These are phyloP conservation scores for Umbelopsis sp. DNA, from an alignment of 192 early-diverging fungal genomes.

Conservation along the genomic window DNA sequence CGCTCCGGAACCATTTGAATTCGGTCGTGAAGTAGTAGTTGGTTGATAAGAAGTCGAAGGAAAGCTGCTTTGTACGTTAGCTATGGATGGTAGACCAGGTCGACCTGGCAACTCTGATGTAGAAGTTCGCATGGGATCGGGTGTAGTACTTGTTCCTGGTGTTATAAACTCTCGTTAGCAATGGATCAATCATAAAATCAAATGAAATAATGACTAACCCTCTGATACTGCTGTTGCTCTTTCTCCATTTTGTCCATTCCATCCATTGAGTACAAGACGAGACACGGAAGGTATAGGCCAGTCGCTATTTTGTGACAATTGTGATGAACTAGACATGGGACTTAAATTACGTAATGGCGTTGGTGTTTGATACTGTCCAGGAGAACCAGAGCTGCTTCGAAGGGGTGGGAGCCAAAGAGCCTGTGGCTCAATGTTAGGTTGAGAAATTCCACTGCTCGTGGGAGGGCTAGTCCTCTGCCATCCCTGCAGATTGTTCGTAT, in stretches of 20 bases:
- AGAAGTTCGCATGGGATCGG: too few relatives aligned
- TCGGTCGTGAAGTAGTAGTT: too few relatives aligned
- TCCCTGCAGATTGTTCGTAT: not conserved
- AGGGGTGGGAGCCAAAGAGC: constrained; percentile 11
- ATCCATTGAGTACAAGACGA: not conserved
- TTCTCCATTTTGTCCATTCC: not conserved
- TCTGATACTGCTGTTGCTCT: not conserved
- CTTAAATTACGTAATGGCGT: constrained; percentile 9
- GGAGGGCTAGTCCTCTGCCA: not conserved
- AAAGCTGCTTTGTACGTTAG: too few relatives aligned
- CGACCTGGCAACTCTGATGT: too few relatives aligned
- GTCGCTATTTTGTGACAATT: not conserved
- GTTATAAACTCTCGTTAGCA: too few relatives aligned
- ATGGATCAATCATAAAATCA: too few relatives aligned
- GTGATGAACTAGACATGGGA: constrained; percentile 5
- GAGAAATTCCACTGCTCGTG: not conserved
- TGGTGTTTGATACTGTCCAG: constrained; percentile 3
- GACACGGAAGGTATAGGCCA: not conserved
- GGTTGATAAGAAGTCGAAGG: too few relatives aligned
- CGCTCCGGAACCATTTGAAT: too few relatives aligned
- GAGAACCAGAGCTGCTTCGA: constrained; percentile 9
- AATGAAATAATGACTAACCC: not conserved
- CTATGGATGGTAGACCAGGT: too few relatives aligned
- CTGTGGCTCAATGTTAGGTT: constrained; percentile 9
- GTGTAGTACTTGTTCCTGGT: too few relatives aligned